A percentile compares a stretch with the other conserved stretches of the same genome.
Conservation (phyloP, 2,329 filamentous ascomycete species). For the Colletotrichum sansevieriae region DNA sequence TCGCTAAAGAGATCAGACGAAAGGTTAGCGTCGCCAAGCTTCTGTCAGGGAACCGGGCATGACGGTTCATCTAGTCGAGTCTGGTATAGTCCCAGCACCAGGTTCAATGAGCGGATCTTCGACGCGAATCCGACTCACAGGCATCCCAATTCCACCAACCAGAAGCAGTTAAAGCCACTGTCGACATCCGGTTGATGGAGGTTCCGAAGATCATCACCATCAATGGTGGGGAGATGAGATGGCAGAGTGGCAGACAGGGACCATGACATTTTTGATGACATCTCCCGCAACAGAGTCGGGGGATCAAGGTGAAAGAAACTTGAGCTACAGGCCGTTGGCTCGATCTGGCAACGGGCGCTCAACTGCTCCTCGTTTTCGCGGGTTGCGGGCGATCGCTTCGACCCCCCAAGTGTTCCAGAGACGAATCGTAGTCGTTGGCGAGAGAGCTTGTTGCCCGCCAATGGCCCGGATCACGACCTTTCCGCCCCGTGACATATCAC, state of each 20-base stretch:
- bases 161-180: background rate
- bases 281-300: constrained; percentile 9
- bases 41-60: constrained; percentile 28
- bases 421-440: background rate
- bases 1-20: constrained; percentile 35
- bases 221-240: constrained; percentile 25
- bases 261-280: constrained; percentile 14
- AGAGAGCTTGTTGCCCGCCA: constrained; percentile 12
- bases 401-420: constrained; percentile 12
- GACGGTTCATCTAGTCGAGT: constrained; percentile 30
- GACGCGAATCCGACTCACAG: constrained; percentile 21
- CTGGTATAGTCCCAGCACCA: constrained; percentile 15
- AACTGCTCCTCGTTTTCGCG: constrained; percentile 3
- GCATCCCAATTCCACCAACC: constrained; percentile 30
- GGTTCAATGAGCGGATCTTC: constrained; percentile 2
- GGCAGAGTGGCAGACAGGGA: constrained; percentile 26
- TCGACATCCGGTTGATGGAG: constrained; percentile 28
- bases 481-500: constrained; percentile 26
- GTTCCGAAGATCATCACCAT: constrained; percentile 34
- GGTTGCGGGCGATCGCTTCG: constrained; percentile 23
- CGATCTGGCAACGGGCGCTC: constrained; percentile 25
- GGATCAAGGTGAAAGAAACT: constrained; percentile 3
- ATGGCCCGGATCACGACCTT: constrained; percentile 27
- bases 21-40: constrained; percentile 24
- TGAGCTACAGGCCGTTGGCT: constrained; percentile 13